phyloP scores from a whole-genome alignment of 345 rosid species.

The Balakata baccata region DNA sequence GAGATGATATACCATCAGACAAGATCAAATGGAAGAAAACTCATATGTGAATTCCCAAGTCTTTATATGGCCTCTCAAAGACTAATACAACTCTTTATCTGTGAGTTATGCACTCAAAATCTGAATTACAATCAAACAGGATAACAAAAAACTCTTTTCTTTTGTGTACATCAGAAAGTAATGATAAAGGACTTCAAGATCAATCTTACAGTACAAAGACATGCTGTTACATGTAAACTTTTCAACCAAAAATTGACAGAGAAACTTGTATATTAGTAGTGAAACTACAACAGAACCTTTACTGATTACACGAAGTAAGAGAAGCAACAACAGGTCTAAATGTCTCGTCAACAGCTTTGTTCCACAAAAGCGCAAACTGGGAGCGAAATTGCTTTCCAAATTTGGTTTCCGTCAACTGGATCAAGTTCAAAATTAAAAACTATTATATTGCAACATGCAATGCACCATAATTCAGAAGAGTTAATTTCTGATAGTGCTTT shows the following conservation, averaged over 20 bases:
- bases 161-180: no score
- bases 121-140: no score
- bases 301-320: constrained; percentile 67
- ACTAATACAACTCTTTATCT: neutral
- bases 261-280: neutral
- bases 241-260: constrained; percentile 11
- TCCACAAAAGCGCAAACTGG: constrained; percentile 63
- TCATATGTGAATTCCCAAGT: neutral
- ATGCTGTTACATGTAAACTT: constrained; percentile 16
- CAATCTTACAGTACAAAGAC: neutral
- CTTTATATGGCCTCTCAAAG: neutral
- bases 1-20: neutral
- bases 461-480: neutral
- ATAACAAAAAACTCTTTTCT: no score
- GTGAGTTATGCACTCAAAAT: no score
- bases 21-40: neutral
- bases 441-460: constrained; percentile 12
- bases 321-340: constrained; percentile 61
- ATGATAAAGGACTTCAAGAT: neutral
- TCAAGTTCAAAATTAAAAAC: constrained; percentile 18
- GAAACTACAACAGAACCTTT: constrained; percentile 24
- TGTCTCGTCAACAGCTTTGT: constrained; percentile 76
- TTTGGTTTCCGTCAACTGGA: constrained; percentile 54
- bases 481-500: neutral
- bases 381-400: constrained; percentile 55